Conservation (phyloP, 2,329 filamentous ascomycete genomes). For the Fusarium burgessii region DNA sequence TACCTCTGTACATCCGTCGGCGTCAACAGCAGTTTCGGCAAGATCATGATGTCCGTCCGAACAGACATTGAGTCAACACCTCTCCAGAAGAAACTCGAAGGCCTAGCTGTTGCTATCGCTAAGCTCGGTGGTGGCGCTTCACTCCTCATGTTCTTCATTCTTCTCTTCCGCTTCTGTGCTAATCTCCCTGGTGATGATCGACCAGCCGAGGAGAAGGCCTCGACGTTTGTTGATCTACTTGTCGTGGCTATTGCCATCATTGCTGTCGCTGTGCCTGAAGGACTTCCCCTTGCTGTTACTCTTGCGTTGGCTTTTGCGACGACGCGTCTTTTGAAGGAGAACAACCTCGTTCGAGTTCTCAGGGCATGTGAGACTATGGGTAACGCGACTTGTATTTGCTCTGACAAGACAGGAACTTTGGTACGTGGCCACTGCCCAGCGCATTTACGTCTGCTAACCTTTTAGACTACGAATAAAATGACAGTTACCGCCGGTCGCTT, state of each 20-base stretch:
- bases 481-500: slow-evolving; percentile 71
- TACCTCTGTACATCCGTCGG: slow-evolving; percentile 81
- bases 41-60: slow-evolving; percentile 79
- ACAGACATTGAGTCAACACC: slow-evolving; percentile 81
- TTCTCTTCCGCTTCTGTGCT: slow-evolving; percentile 87
- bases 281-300: slow-evolving; percentile 81
- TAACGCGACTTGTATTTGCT: slow-evolving; percentile 78
- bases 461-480: slow-evolving; percentile 70
- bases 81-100: slow-evolving; percentile 80
- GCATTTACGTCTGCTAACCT: rapidly evolving
- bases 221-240: slow-evolving; percentile 79
- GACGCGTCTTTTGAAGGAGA: slow-evolving; percentile 80
- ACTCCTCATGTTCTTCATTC: slow-evolving; percentile 82
- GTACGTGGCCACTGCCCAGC: not conserved
- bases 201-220: slow-evolving; percentile 78
- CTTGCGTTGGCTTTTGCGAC: slow-evolving; percentile 82
- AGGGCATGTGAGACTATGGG: slow-evolving; percentile 86
- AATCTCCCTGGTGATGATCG: slow-evolving; percentile 66
- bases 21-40: slow-evolving; percentile 78
- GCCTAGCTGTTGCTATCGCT: slow-evolving; percentile 81
- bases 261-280: slow-evolving; percentile 83
- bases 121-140: slow-evolving; percentile 82
- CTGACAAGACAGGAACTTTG: slow-evolving; percentile 76
- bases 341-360: slow-evolving; percentile 80
- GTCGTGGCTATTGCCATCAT: slow-evolving; percentile 84